Evolutionary conservation across 805 yeast genomes (phyloP).

Genomic region (Grigorovia transvaalensis): DNA sequence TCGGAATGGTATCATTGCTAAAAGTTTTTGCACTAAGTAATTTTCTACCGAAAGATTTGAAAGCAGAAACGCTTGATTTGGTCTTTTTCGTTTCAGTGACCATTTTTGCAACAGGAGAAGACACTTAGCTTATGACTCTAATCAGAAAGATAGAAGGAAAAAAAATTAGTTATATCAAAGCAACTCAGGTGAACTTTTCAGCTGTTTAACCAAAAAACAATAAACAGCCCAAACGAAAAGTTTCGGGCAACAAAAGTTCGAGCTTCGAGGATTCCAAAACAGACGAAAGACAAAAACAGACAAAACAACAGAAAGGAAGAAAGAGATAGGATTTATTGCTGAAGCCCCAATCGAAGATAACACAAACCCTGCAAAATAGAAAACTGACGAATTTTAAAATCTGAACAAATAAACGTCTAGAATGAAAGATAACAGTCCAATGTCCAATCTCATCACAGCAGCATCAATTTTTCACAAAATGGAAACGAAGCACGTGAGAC

Average conservation of each 20-base stretch:
- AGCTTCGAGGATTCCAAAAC: no score
- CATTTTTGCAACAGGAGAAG: not conserved
- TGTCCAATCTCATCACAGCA: not conserved
- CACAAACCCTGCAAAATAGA: not conserved
- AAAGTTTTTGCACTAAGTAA: conserved; percentile 6
- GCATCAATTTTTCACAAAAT: not conserved
- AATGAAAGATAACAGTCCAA: not conserved
- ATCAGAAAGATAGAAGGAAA: no score
- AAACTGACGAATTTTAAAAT: no score
- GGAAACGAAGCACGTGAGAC: not conserved
- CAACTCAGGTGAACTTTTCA: no score
- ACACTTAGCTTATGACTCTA: not conserved
- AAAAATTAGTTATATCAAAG: no score
- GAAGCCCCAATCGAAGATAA: no score
- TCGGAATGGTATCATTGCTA: conserved; percentile 2
- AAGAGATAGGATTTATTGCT: no score
- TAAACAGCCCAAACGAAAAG: no score
- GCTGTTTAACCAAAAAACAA: no score
- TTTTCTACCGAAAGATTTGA: conserved; percentile 13
- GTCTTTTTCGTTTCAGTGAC: not conserved
- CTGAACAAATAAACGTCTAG: not conserved
- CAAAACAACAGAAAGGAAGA: no score
- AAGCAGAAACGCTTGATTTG: conserved; percentile 8
- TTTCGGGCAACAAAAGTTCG: no score
- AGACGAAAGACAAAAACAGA: no score